Base-by-base conservation (phyloP, 2,329 filamentous ascomycete genomes). In the Neobulgaria alba region DNA sequence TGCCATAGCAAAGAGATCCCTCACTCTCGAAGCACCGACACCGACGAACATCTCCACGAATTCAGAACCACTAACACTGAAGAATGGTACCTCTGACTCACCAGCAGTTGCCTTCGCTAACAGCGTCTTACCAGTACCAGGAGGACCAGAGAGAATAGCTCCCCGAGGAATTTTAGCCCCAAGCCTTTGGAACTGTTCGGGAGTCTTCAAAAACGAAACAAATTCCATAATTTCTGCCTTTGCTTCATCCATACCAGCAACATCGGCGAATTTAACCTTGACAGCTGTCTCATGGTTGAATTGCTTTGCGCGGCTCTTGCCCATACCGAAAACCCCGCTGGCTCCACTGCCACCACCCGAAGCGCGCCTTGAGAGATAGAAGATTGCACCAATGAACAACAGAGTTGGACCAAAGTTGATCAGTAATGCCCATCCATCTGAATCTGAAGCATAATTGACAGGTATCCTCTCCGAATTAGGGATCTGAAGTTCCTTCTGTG, bases 31-130 rank as follows among this genome's bases (percentile, higher is more conserved):
- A 15, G 92, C 86, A 64, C 92, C 92, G 45, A 98, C 92, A 77
- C 92, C 92, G 38, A 98, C 92, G 61, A 98, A 98, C 90, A 98
- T 98, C 67, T 98, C 92, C 21, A 98, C 90, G 60, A 98, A 98
- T 62, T 98, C 92, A 36, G 92, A 98, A 60, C 92, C 92, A 63
- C 88, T 95, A 55, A 98, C 92, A 57, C 86, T 95, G 74, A 89
- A 98, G 73, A 98, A 98, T 0, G 92, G 92, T 21, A 98, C 92
- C 32, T 85, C 83, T 18, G 92, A 95, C 67, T 98, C 92, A 61
- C 92, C 92, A 37, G 92, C 92, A 8, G 92, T 98, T 10, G 92
- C 92, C 69, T 98, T 98, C 48, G 92, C 92, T 33, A 98, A 77
- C 47, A 98, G 69, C 2, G 92, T 98, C 70, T 98, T 98, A 79